phyloP scores from a whole-genome alignment of 768 basidiomycete genomes.

The Naganishia friedmannii region DNA sequence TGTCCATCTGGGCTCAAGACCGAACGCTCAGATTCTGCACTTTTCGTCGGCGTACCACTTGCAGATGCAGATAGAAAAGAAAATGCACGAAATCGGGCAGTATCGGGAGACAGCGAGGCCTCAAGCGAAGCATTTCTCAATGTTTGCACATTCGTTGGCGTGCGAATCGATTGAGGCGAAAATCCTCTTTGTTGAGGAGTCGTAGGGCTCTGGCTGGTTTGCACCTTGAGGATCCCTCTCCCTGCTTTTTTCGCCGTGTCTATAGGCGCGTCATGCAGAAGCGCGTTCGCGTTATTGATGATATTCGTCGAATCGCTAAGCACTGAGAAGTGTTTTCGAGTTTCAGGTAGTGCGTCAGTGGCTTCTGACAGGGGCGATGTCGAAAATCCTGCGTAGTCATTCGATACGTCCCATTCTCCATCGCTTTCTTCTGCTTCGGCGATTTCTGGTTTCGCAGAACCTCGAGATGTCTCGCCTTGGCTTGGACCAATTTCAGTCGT shows the following conservation, averaged over 20 bases:
- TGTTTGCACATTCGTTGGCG: neutral
- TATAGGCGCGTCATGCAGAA: neutral
- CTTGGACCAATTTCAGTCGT: neutral
- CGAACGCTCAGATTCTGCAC: neutral
- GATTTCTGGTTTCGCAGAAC: neutral
- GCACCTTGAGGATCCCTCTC: conserved; percentile 6
- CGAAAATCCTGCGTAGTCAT: neutral
- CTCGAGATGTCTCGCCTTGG: neutral
- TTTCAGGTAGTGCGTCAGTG: neutral
- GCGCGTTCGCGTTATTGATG: neutral
- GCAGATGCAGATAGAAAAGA: conserved; percentile 1
- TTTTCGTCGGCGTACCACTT: conserved; percentile 1
- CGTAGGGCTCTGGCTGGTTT: neutral
- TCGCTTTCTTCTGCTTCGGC: neutral
- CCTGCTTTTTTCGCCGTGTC: neutral
- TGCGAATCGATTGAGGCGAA: conserved; percentile 3
- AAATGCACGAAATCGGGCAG: conserved; percentile 10
- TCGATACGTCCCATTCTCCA: conserved; percentile 9
- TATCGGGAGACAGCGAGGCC: conserved; percentile 9
- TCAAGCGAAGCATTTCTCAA: neutral
- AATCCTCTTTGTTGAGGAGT: neutral
- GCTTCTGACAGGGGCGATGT: neutral
- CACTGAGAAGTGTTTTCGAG: neutral
- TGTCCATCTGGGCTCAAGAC: neutral
- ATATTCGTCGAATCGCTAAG: neutral